phyloP scores from a whole-genome alignment of 768 basidiomycete genomes.

The Leucogyrophana mollusca region DNA sequence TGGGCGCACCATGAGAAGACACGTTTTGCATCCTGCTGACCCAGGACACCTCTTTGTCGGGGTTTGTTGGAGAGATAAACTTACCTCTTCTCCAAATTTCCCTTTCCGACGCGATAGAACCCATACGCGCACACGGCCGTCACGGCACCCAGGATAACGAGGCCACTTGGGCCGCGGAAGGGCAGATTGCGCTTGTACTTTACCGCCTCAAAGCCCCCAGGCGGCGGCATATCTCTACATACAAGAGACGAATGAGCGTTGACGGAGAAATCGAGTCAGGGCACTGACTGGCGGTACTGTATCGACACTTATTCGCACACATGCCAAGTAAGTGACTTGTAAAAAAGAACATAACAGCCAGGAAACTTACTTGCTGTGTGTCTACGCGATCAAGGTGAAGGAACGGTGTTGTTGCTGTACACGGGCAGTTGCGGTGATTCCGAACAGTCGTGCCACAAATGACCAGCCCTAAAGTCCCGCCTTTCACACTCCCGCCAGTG shows the following conservation, averaged over 20 bases:
- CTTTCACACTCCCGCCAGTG: too few species aligned
- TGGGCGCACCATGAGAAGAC: constrained; percentile 54
- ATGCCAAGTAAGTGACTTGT: neutral
- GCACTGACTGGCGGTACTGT: constrained; percentile 27
- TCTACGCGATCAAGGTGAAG: neutral
- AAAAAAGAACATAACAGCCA: neutral
- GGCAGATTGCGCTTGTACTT: constrained; percentile 97
- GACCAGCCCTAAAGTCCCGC: constrained; percentile 27
- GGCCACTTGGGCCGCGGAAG: constrained; percentile 80
- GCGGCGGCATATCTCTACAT: constrained; percentile 90
- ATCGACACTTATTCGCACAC: constrained; percentile 20
- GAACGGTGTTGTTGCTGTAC: too few species aligned
- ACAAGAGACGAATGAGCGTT: constrained; percentile 11
- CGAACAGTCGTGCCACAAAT: too few species aligned
- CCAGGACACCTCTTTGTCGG: constrained; percentile 13
- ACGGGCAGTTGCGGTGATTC: too few species aligned
- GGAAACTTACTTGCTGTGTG: constrained; percentile 15
- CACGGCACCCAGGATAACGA: constrained; percentile 84
- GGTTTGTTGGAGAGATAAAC: constrained; percentile 33
- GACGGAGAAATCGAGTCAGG: constrained; percentile 8
- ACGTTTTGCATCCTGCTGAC: constrained; percentile 74
- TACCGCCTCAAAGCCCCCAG: constrained; percentile 89
- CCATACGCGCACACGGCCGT: constrained; percentile 85
- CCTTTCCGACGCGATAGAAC: constrained; percentile 88
- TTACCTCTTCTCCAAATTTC: constrained; percentile 91